Evolutionary conservation across 2,329 filamentous ascomycete species (phyloP), one percentile per base, ranked within the genome.

Genomic region (Catunica adiposa): DNA sequence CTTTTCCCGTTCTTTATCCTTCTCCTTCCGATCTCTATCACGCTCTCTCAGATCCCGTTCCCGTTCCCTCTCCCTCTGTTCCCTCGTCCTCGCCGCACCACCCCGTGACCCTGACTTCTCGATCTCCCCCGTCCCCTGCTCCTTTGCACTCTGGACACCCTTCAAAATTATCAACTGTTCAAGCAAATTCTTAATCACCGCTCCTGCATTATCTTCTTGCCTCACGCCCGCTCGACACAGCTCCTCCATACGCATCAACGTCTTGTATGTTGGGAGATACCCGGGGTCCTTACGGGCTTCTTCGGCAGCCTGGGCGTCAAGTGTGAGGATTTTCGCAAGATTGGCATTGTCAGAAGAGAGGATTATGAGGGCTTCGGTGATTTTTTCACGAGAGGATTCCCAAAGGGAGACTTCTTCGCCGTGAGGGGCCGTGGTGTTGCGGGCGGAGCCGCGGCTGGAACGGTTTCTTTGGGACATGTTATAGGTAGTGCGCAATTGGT

Each of bases 321-420:
- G 62, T 20, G 62, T 61, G 52, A 72, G 65, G 14, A 73, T 66
- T 58, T 70, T 63, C 14, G 59, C 58, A 29, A 73, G 65, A 60
- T 66, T 70, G 57, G 70, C 66, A 46, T 71, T 71, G 57, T 73
- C 71, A 29, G 64, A 62, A 58, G 73, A 71, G 64, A 73, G 65
- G 29, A 66, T 66, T 3, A 59, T 60, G 3, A 73, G 66, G 26
- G 71, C 66, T 17, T 73, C 70, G 37, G 63, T 62, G 29, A 72
- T 62, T 50, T 70, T 67, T 3, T 61, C 62, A 58, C 71, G 71
- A 61, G 66, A 68, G 1, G 63, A 61, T 34, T 72, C 69, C 71
- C 71, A 73, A 4, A 72, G 66, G 50, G 69, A 65, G 7, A 66
- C 68, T 61, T 73, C 71, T 59, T 73, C 71, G 26, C 71, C 71